Evolutionary conservation across 768 basidiomycete species (phyloP).

Genomic region (Macrolepiota fuliginosa): DNA sequence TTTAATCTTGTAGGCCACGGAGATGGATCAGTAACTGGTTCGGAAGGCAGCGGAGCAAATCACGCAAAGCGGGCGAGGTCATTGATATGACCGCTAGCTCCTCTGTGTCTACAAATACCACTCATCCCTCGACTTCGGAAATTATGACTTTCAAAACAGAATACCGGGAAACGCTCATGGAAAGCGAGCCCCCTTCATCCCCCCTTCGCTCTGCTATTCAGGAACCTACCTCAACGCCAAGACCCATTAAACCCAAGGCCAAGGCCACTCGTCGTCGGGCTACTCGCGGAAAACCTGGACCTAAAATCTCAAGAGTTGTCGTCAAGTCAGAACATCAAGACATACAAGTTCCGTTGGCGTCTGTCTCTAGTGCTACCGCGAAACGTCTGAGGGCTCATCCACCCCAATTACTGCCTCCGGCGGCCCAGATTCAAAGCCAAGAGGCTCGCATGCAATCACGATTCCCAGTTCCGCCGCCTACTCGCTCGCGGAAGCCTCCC

Average conservation of each 20-base stretch:
- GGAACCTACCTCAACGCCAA: neutral
- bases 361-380: neutral
- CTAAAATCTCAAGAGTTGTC: neutral
- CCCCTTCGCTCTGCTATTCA: neutral
- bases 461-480: neutral
- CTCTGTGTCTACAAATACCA: slow-evolving; percentile 16
- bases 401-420: neutral
- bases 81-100: slow-evolving; percentile 13
- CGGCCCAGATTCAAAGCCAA: neutral
- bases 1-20: slow-evolving; percentile 19
- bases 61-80: slow-evolving; percentile 17
- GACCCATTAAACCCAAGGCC: neutral
- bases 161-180: neutral
- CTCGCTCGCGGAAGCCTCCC: neutral
- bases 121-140: neutral
- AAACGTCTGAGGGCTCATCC: neutral
- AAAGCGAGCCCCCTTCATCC: neutral
- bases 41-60: slow-evolving; percentile 26
- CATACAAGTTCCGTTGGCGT: neutral
- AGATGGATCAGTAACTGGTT: slow-evolving; percentile 38
- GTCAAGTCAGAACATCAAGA: slow-evolving; percentile 5
- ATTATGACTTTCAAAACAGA: neutral
- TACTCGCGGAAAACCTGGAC: neutral
- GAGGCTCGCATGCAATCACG: neutral
- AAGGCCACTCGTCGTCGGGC: neutral